These are phyloP conservation scores for Peronosclerospora sorghi DNA, from an alignment of 352 stramenopile species.

Conservation along the genomic window DNA sequence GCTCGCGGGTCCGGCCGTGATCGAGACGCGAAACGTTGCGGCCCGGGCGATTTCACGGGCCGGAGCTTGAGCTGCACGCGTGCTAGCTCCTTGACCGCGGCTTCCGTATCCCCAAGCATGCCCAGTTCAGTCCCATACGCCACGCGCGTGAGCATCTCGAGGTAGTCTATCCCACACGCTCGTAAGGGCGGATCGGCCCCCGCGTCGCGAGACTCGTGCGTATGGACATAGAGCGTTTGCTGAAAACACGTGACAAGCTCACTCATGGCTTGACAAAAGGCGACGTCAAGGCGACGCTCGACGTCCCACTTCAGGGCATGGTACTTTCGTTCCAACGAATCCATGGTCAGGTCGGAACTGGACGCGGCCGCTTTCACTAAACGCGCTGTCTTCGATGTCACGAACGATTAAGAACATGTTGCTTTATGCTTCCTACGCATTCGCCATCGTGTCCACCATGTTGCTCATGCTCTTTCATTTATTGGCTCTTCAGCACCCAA, in stretches of 20 bases:
- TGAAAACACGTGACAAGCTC: slow-evolving; percentile 78
- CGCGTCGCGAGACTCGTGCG: slow-evolving; percentile 38
- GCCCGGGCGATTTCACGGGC: slow-evolving; percentile 50
- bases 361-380: slow-evolving; percentile 44
- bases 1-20: slow-evolving; percentile 43
- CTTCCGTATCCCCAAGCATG: slow-evolving; percentile 79
- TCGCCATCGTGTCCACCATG: too few species aligned
- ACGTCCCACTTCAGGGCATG: slow-evolving; percentile 78
- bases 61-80: slow-evolving; percentile 56
- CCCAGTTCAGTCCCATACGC: slow-evolving; percentile 76
- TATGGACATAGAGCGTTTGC: slow-evolving; percentile 74
- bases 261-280: slow-evolving; percentile 72
- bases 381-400: too few species aligned
- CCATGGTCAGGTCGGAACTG: slow-evolving; percentile 60
- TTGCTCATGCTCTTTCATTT: too few species aligned
- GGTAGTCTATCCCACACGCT: slow-evolving; percentile 39
- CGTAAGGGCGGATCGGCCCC: too few species aligned
- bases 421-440: too few species aligned
- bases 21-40: slow-evolving; percentile 58
- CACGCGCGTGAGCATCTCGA: slow-evolving; percentile 55
- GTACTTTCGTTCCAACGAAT: slow-evolving; percentile 64
- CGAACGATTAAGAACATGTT: too few species aligned
- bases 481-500: too few species aligned
- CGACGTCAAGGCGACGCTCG: slow-evolving; percentile 69
- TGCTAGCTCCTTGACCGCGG: slow-evolving; percentile 61